phyloP scores from a whole-genome alignment of 139 green algal genomes.

The Marvania coccoides region DNA sequence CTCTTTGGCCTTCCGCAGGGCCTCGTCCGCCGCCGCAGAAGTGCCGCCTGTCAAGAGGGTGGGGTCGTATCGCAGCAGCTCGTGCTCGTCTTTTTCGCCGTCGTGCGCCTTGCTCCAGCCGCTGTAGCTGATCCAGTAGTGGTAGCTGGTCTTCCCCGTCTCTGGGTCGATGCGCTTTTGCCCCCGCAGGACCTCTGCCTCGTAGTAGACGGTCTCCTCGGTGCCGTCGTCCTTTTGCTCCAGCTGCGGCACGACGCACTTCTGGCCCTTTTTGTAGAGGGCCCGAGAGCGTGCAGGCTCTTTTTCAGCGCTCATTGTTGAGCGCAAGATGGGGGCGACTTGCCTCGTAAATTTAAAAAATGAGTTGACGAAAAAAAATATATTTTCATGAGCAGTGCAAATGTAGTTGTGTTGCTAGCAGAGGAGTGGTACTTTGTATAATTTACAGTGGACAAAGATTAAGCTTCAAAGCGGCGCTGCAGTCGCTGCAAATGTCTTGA shows the following conservation, averaged over 20 bases:
- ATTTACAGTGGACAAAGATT: no score
- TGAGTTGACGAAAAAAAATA: no score
- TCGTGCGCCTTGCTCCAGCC: constrained; percentile 76
- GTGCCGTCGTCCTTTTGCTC: not conserved
- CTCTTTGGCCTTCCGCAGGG: not conserved
- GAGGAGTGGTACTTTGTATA: no score
- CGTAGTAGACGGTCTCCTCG: not conserved
- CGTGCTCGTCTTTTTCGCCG: constrained; percentile 62
- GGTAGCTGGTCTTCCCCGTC: not conserved
- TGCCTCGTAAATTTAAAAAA: not conserved
- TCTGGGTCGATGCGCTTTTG: constrained; percentile 13
- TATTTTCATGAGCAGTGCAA: no score
- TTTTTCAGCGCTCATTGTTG: not conserved
- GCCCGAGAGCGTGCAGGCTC: no score
- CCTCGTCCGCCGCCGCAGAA: not conserved
- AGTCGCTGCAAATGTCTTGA: no score
- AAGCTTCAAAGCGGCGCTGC: no score
- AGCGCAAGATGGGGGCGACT: not conserved
- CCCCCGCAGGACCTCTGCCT: constrained; percentile 7
- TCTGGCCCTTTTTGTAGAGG: constrained; percentile 21
- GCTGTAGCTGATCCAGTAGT: constrained; percentile 16
- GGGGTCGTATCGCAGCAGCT: constrained; percentile 13
- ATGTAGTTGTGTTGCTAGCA: no score
- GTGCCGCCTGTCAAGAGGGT: not conserved
- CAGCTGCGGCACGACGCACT: not conserved